These are phyloP conservation scores for Eucalyptus cloeziana DNA, from an alignment of 345 rosid species.

Conservation along the genomic window DNA sequence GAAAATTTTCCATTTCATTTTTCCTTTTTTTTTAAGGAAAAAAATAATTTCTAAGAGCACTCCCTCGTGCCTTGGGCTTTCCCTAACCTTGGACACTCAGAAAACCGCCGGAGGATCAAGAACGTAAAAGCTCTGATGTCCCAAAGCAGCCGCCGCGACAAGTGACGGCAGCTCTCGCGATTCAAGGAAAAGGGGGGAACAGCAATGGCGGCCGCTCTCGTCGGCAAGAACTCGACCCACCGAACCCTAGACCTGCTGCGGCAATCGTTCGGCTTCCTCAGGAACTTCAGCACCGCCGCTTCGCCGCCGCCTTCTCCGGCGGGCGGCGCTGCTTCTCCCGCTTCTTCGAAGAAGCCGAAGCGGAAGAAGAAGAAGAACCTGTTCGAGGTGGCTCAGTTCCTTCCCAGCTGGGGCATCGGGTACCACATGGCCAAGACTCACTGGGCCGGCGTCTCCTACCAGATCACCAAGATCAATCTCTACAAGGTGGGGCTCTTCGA, in stretches of 20 bases:
- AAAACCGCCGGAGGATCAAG: not conserved
- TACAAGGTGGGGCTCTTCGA: conserved; percentile 47
- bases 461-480: conserved; percentile 94
- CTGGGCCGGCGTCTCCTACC: conserved; percentile 76
- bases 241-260: conserved; percentile 17
- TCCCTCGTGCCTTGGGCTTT: not conserved
- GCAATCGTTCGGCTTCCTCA: conserved; percentile 27
- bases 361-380: conserved; percentile 84
- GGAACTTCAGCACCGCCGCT: conserved; percentile 23
- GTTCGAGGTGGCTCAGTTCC: conserved; percentile 87
- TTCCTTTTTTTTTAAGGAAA: not conserved
- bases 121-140: not conserved
- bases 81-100: not conserved
- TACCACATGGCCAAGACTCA: conserved; percentile 94
- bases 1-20: not conserved
- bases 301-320: conserved; percentile 5
- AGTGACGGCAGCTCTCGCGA: not conserved
- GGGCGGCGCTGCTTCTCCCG: not conserved
- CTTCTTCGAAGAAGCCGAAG: conserved; percentile 25
- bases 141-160: not conserved
- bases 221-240: conserved; percentile 12
- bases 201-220: conserved; percentile 25
- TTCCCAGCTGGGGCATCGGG: conserved; percentile 92
- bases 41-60: not conserved
- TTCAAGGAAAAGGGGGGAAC: not conserved